phyloP scores from a whole-genome alignment of 768 basidiomycete species.

The Termitomyces sp. region DNA sequence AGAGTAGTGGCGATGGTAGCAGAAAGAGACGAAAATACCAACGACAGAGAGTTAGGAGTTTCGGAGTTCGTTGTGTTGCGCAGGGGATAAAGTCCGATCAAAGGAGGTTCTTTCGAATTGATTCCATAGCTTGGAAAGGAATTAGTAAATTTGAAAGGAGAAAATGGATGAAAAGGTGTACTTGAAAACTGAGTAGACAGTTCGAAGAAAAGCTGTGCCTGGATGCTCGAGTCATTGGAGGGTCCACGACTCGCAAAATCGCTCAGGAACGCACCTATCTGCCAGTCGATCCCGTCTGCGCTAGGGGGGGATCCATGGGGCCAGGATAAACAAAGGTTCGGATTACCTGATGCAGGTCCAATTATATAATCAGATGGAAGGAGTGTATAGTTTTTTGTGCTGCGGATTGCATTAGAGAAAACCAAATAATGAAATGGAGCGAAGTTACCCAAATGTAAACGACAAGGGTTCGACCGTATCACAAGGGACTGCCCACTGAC shows the following conservation, averaged over 20 bases:
- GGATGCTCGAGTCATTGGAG: not conserved
- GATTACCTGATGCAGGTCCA: constrained; percentile 60
- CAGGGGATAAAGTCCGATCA: constrained; percentile 72
- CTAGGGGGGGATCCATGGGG: constrained; percentile 62
- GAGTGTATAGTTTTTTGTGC: constrained; percentile 50
- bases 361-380: constrained; percentile 77
- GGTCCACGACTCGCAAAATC: not conserved
- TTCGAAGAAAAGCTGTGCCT: constrained; percentile 66
- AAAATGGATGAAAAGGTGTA: constrained; percentile 19
- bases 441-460: constrained; percentile 63
- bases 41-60: constrained; percentile 35
- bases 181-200: constrained; percentile 80
- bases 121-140: constrained; percentile 61
- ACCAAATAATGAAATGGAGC: not conserved
- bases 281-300: constrained; percentile 79
- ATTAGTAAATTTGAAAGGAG: not conserved
- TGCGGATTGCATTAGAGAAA: constrained; percentile 16
- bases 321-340: constrained; percentile 71
- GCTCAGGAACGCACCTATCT: constrained; percentile 49
- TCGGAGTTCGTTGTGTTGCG: constrained; percentile 39
- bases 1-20: constrained; percentile 64
- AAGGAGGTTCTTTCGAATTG: constrained; percentile 63
- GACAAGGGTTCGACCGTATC: constrained; percentile 51
- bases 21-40: constrained; percentile 56
- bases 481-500: constrained; percentile 78